Base-by-base conservation (phyloP, 164 flowering plant genomes). In the Piper betle region DNA sequence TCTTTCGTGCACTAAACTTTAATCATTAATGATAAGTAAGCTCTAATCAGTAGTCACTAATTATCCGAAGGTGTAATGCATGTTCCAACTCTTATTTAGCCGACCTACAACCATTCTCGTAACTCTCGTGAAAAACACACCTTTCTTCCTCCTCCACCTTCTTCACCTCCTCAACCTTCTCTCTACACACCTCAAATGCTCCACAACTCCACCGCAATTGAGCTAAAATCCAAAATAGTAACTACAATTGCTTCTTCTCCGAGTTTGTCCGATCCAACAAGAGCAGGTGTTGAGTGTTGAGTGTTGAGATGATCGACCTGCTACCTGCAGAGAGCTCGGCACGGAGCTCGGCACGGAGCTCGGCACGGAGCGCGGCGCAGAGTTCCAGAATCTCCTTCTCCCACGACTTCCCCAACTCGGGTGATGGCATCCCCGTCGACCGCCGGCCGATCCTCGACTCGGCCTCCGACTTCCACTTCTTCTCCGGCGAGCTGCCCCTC, bases 381-480 rank as follows among this genome's bases (percentile, higher is more conserved):
- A 87, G 96, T 60, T 92, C 96, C 2, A 76, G 96, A 73, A 80
- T 88, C 70, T 88, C 96, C 11, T 88, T 84, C 66, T 86, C 96
- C 8, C 69, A 84, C 37, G 86, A 88, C 79, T 81, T 84, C 55
- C 66, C 66, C 63, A 75, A 76, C 54, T 5, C 72, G 6, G 81
- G 33, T 25, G 33, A 78, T 13, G 42, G 39, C 25, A 60, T 64
- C 5, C 68, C 70, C 0, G 55, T 60, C 2, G 78, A 77, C 39
- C 64, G 64, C 38, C 66, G 16, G 10, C 66, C 66, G 7, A 76
- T 78, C 8, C 39, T 77, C 37, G 82, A 79, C 55, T 66, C 81
- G 1, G 33, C 62, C 53, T 71, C 80, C 6, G 89, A 84, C 64
- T 84, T 85, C 68, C 78, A 86, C 56, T 84, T 86, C 89, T 76